These are phyloP conservation scores for Zymoseptoria passerinii DNA, from an alignment of 2,329 filamentous ascomycete genomes.

Conservation along the genomic window DNA sequence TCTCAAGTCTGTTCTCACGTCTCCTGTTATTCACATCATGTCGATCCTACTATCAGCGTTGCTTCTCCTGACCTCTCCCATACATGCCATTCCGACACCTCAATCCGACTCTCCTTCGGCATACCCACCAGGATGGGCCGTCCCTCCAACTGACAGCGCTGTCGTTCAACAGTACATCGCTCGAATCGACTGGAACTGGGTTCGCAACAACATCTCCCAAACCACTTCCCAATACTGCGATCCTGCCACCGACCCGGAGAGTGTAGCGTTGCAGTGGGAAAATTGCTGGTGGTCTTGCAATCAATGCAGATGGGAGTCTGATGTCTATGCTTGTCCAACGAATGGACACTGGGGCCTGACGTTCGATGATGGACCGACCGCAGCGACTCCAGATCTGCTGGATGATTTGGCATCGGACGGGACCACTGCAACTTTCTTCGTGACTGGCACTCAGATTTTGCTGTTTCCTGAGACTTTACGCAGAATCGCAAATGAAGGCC, in stretches of 20 bases:
- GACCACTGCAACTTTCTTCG: not conserved
- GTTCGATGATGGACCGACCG: not conserved
- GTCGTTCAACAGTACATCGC: not conserved
- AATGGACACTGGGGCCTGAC: not conserved
- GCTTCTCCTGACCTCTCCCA: not conserved
- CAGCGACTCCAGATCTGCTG: not conserved
- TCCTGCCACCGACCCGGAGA: not conserved
- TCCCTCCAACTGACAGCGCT: not conserved
- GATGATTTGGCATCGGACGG: not conserved
- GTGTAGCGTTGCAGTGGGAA: not conserved
- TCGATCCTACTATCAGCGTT: not conserved
- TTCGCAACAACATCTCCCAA: not conserved
- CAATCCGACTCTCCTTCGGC: not conserved
- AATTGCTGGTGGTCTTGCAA: not conserved
- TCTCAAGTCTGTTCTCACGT: not conserved
- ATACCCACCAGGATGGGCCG: not conserved
- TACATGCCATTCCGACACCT: not conserved
- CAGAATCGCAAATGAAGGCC: not conserved
- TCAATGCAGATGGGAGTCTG: not conserved
- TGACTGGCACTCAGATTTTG: not conserved
- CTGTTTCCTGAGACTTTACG: not conserved
- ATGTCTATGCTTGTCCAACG: not conserved
- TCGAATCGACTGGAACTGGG: not conserved
- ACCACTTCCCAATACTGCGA: not conserved
- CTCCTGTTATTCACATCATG: not conserved